Conservation (phyloP, 2,329 filamentous ascomycete genomes). For the Aspergillus flavus region DNA sequence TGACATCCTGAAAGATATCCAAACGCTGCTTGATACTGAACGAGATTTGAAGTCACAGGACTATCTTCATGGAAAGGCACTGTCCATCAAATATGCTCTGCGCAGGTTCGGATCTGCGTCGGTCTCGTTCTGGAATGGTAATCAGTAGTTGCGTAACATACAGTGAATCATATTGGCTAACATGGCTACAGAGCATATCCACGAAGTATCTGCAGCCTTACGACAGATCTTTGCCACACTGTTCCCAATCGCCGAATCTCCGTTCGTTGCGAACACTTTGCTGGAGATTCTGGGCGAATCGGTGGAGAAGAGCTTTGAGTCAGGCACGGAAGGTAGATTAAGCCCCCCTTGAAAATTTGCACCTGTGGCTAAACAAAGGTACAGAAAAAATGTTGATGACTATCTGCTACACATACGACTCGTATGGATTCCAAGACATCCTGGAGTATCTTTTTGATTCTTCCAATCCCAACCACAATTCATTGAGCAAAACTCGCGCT, state of each 20-base stretch:
- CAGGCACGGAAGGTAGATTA: conserved; percentile 32
- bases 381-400: conserved; percentile 23
- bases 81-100: conserved; percentile 44
- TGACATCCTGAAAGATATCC: conserved; percentile 35
- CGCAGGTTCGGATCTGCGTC: conserved; percentile 37
- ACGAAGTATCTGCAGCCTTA: conserved; percentile 28
- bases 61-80: conserved; percentile 42
- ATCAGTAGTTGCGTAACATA: conserved; percentile 1
- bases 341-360: not conserved
- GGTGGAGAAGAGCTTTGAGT: conserved; percentile 36
- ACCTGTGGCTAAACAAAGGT: conserved; percentile 9
- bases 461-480: conserved; percentile 28
- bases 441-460: conserved; percentile 30
- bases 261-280: conserved; percentile 37
- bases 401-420: conserved; percentile 26
- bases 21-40: conserved; percentile 25
- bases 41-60: conserved; percentile 33
- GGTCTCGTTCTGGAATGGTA: conserved; percentile 39
- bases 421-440: conserved; percentile 31
- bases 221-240: conserved; percentile 27
- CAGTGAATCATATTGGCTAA: conserved; percentile 13
- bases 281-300: conserved; percentile 42
- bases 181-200: conserved; percentile 29
- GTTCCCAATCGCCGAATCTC: conserved; percentile 35
- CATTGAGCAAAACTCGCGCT: conserved; percentile 33